Evolutionary conservation across 306 rosid species (phyloP).

Genomic region (Amphicarpaea edgeworthii): DNA sequence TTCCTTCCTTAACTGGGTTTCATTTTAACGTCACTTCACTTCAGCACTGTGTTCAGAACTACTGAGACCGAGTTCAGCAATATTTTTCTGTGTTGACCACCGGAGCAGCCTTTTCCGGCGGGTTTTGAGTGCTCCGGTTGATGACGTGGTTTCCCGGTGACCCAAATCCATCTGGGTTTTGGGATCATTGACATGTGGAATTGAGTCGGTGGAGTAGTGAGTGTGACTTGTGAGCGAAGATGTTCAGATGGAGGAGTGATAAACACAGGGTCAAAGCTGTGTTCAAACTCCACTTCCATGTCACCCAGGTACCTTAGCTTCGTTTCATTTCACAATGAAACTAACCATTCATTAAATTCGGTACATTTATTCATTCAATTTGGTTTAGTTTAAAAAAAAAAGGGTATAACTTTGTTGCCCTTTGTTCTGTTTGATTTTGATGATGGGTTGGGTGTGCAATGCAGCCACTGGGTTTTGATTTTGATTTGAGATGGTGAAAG

Average conservation of each 20-base stretch:
- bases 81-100: constrained; percentile 30
- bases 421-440: background rate
- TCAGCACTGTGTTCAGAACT: constrained; percentile 7
- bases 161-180: constrained; percentile 29
- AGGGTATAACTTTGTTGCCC: constrained; percentile 14
- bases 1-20: constrained; percentile 7
- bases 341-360: background rate
- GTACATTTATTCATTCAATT: background rate
- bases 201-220: constrained; percentile 22
- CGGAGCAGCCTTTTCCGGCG: constrained; percentile 45
- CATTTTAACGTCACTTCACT: constrained; percentile 16
- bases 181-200: constrained; percentile 37
- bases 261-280: constrained; percentile 80
- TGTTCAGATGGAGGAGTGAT: constrained; percentile 98
- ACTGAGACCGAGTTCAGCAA: background rate
- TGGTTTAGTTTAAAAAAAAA: background rate
- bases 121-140: constrained; percentile 39
- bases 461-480: constrained; percentile 28
- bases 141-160: constrained; percentile 41
- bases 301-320: constrained; percentile 68
- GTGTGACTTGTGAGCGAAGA: constrained; percentile 43
- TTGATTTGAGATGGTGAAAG: constrained; percentile 4
- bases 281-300: constrained; percentile 86
- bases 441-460: constrained; percentile 20
- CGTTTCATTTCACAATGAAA: background rate